Conservation (phyloP, 2,329 filamentous ascomycete species). For the Stagonosporopsis rhizophila region DNA sequence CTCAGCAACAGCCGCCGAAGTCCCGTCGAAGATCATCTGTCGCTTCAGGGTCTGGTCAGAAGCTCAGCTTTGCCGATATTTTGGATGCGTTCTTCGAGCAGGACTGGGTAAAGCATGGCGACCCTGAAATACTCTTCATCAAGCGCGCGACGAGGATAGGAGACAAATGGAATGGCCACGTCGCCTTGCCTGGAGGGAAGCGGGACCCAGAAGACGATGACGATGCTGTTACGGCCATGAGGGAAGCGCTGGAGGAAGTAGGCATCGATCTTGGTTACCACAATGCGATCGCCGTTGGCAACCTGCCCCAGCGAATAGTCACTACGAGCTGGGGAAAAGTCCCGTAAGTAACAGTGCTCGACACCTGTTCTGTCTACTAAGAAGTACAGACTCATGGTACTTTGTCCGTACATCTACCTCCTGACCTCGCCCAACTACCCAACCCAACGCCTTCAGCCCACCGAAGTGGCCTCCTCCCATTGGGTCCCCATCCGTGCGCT, state of each 20-base stretch:
- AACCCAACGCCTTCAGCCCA: constrained; percentile 68
- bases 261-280: constrained; percentile 64
- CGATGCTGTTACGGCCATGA: constrained; percentile 67
- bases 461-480: constrained; percentile 72
- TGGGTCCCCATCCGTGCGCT: constrained; percentile 72
- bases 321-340: constrained; percentile 71
- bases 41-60: constrained; percentile 30
- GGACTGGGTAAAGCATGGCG: constrained; percentile 69
- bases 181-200: constrained; percentile 72
- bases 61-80: constrained; percentile 49
- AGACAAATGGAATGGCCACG: constrained; percentile 73
- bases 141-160: constrained; percentile 70
- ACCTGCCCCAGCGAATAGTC: constrained; percentile 70
- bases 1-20: constrained; percentile 24
- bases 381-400: constrained; percentile 64
- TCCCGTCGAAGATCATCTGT: constrained; percentile 38
- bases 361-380: not conserved
- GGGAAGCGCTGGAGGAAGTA: constrained; percentile 72
- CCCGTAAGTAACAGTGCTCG: constrained; percentile 55
- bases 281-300: constrained; percentile 60
- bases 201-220: constrained; percentile 69
- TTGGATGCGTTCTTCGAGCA: constrained; percentile 68
- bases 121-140: constrained; percentile 74
- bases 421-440: constrained; percentile 64
- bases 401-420: constrained; percentile 73